Evolutionary conservation across 2,329 filamentous ascomycete species (phyloP).

Genomic region (Madurella mycetomatis): DNA sequence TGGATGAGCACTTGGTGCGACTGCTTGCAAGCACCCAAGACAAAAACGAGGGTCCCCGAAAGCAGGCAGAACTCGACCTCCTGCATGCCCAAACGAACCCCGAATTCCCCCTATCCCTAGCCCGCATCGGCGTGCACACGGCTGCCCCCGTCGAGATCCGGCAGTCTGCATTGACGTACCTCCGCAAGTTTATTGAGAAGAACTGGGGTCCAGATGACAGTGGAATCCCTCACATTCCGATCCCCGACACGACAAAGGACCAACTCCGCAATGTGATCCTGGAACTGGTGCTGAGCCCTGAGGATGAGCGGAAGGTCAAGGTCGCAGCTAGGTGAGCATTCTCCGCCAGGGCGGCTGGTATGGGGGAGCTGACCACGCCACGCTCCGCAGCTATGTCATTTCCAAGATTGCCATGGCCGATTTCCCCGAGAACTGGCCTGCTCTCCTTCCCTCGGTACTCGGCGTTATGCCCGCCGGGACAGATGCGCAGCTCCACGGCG

Average conservation of each 20-base stretch:
- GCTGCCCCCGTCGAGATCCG: conserved; percentile 70
- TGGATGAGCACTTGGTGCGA: conserved; percentile 90
- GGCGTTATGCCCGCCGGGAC: conserved; percentile 69
- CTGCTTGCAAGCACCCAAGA: conserved; percentile 85
- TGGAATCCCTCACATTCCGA: conserved; percentile 60
- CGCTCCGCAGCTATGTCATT: conserved; percentile 57
- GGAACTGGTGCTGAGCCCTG: conserved; percentile 67
- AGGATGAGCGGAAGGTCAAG: conserved; percentile 81
- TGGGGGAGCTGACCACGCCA: conserved; percentile 9
- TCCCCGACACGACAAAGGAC: conserved; percentile 68
- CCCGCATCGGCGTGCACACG: conserved; percentile 73
- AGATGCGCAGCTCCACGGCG: conserved; percentile 80
- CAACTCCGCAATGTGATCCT: conserved; percentile 71
- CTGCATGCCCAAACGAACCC: conserved; percentile 63
- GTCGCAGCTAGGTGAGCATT: conserved; percentile 70
- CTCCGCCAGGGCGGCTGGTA: neutral
- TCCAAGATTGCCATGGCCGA: conserved; percentile 92
- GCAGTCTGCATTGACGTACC: conserved; percentile 73
- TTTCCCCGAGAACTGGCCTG: conserved; percentile 94
- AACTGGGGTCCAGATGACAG: conserved; percentile 78
- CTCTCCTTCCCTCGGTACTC: conserved; percentile 75
- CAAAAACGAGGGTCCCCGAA: conserved; percentile 68
- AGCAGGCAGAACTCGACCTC: conserved; percentile 80
- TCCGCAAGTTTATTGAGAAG: conserved; percentile 77
- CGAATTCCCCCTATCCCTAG: conserved; percentile 73